Evolutionary conservation across 1,284 basidiomycete species (phyloP), one percentile per base, ranked within the genome.

Genomic region (Marasmius sp.): DNA sequence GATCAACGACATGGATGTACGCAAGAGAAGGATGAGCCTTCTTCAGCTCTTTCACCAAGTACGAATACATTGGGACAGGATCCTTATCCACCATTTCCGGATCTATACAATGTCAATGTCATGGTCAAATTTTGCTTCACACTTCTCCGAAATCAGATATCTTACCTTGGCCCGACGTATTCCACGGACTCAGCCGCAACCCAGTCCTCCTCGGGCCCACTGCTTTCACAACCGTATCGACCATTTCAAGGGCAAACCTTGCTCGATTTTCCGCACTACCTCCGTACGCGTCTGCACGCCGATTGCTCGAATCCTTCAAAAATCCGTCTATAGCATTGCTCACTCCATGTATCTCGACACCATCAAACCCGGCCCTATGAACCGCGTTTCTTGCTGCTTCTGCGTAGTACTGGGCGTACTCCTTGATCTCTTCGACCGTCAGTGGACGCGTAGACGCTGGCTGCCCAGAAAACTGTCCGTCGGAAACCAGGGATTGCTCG

Each of bases 181-280:
- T 74, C 79, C 81, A 89, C 0, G 87, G 88, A 56, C 82, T 81
- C 52, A 86, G 64, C 11, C 86, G 76, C 60, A 86, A 73, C 3
- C 74, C 83, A 5, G 79, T 76, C 58, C 73, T 72, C 45, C 72
- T 68, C 51, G 68, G 63, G 0, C 77, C 78, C 3, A 80, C 63
- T 1, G 70, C 72, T 7, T 69, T 63, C 0, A 65, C 67, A 12
- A 80, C 67, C 0, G 71, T 72, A 11, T 78, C 74, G 38, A 80
- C 68, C 2, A 81, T 75, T 67, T 72, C 72, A 64, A 78, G 75
- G 59, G 78, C 77, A 16, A 77, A 38, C 18, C 79, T 71, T 0
- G 71, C 64, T 55, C 83, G 71, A 70, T 83, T 82, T 69, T 80
- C 77, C 48, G 81, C 59, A 8, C 73, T 73, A 5, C 81, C 82